These are phyloP conservation scores for Myochromella boudieri DNA, from an alignment of 768 basidiomycete genomes.

Conservation along the genomic window DNA sequence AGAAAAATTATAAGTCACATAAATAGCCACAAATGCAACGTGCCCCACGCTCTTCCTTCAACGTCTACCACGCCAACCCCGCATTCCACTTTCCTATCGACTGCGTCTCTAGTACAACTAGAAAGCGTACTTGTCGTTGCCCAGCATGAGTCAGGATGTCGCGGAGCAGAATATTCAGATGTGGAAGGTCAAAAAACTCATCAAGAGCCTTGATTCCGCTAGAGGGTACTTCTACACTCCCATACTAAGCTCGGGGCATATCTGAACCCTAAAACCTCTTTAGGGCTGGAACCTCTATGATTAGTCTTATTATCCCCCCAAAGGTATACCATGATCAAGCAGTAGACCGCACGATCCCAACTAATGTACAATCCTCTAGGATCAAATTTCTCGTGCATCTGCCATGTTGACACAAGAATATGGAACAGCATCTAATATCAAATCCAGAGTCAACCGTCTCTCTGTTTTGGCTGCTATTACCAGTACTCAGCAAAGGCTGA, in stretches of 20 bases:
- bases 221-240: conserved; percentile 59
- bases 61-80: conserved; percentile 21
- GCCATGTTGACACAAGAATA: conserved; percentile 98
- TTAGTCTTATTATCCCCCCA: conserved; percentile 95
- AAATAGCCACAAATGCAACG: conserved; percentile 23
- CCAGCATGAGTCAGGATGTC: conserved; percentile 77
- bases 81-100: conserved; percentile 10
- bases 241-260: conserved; percentile 11
- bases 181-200: conserved; percentile 99
- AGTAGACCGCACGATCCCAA: conserved; percentile 9
- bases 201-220: conserved; percentile 94
- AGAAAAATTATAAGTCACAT: conserved; percentile 17
- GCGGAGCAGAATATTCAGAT: conserved; percentile 97
- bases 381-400: conserved; percentile 92
- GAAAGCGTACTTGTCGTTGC: conserved; percentile 32
- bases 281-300: conserved; percentile 98
- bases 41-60: conserved; percentile 22
- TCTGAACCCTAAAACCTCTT: conserved; percentile 21
- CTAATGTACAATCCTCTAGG: conserved; percentile 36
- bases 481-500: conserved; percentile 95
- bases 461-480: conserved; percentile 98
- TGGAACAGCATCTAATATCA: conserved; percentile 99
- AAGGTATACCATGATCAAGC: conserved; percentile 52
- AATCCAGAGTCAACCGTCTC: conserved; percentile 95
- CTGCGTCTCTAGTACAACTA: conserved; percentile 28